Conservation (phyloP, 1,284 basidiomycete species). For the Rhodotorula sp. region DNA sequence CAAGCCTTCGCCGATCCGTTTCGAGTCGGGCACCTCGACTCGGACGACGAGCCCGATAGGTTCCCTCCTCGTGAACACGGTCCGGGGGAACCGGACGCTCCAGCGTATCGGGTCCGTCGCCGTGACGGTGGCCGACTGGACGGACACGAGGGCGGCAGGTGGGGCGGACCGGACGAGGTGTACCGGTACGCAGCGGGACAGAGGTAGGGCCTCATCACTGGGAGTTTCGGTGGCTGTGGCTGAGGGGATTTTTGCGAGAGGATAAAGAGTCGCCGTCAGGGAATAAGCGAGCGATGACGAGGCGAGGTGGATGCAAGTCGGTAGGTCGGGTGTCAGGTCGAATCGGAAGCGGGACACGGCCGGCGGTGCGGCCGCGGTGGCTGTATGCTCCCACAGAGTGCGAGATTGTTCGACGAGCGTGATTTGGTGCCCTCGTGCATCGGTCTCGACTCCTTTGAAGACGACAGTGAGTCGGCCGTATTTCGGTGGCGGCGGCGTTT, state of each 20-base stretch:
- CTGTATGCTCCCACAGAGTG: slow-evolving; percentile 27
- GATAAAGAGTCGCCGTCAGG: slow-evolving; percentile 24
- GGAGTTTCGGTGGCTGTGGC: neutral
- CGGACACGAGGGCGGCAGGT: slow-evolving; percentile 15
- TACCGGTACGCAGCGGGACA: slow-evolving; percentile 25
- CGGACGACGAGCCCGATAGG: slow-evolving; percentile 28
- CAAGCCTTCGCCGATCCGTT: slow-evolving; percentile 25
- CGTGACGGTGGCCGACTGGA: slow-evolving; percentile 14
- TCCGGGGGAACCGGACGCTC: slow-evolving; percentile 20
- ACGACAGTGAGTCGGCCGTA: slow-evolving; percentile 21
- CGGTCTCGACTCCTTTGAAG: slow-evolving; percentile 27
- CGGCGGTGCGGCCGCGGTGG: slow-evolving; percentile 17
- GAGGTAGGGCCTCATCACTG: neutral
- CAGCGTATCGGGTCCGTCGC: slow-evolving; percentile 11
- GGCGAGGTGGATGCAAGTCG: slow-evolving; percentile 35
- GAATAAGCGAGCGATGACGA: slow-evolving; percentile 34
- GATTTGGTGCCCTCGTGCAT: slow-evolving; percentile 50
- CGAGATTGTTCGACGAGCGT: slow-evolving; percentile 59
- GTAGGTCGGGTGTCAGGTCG: slow-evolving; percentile 35
- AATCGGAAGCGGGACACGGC: slow-evolving; percentile 25
- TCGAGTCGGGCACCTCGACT: slow-evolving; percentile 29
- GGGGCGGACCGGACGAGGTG: slow-evolving; percentile 32
- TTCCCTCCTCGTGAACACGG: slow-evolving; percentile 24
- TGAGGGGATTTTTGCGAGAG: no score
- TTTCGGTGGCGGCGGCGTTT: no score